Base-by-base conservation (phyloP, 805 yeast species). In the Zygotorulaspora danielsina region DNA sequence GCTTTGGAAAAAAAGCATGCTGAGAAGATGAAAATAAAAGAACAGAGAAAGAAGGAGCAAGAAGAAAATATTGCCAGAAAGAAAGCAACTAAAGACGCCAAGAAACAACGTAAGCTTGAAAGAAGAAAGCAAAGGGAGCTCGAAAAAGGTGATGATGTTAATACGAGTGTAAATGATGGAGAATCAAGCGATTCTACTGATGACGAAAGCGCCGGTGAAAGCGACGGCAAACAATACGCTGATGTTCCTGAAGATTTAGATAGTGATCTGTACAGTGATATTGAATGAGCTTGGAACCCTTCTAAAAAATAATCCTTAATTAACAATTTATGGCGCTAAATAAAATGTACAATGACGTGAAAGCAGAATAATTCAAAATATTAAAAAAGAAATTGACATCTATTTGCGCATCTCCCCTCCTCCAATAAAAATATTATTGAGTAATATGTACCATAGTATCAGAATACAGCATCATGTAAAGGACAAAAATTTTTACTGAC, bases 31-130 rank as follows among this genome's bases (percentile, higher is more conserved):
- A 74, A 72, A 53, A 65, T 83, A 52, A 84, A 80, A 63, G 82
- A 74, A 20, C 71, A 77, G 53, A 77, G 97, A 66, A 76, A 83
- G 59, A 77, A 78, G 49, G 79, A 75, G 54, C 97, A 89, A 64
- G 79, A 78, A 50, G 89, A 73, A 32, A 85, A 88, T 56, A 83
- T 89, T 38, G 73, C 78, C 16, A 77, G 75, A 39, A 89, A 84
- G 72, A 76, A 77, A 48, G 87, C 79, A 35, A 81, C 72, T 55
- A 82, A 82, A 57, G 79, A 76, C 29, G 84, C 79, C 7, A 84
- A 83, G 68, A 80, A 80, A 52, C 78, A 78, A 41, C 77, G 94
- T 53, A 73, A 77, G 64, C 65, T 72, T 65, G 76, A 72, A 51
- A 66, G 80, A 69, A 57, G 74, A 61, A 67, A 57, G 42, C 65